These are phyloP conservation scores for Ascochyta rabiei DNA, from an alignment of 2,329 filamentous ascomycete species.

Conservation along the genomic window DNA sequence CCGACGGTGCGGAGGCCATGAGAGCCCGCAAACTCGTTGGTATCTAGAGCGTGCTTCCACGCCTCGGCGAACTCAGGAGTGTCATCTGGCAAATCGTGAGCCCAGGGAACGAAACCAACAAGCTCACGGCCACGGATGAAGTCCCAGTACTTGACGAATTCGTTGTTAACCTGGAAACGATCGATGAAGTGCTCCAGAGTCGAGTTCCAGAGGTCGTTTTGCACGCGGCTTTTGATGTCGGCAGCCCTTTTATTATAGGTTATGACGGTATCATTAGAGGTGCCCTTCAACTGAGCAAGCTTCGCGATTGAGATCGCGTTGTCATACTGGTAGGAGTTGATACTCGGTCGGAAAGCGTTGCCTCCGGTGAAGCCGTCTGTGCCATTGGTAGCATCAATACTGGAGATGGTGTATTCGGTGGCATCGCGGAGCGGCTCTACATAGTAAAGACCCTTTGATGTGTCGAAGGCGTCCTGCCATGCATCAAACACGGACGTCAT, in stretches of 20 bases:
- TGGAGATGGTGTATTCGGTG: conserved; percentile 55
- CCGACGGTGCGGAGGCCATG: conserved; percentile 52
- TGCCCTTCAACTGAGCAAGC: conserved; percentile 44
- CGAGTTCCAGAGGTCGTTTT: conserved; percentile 52
- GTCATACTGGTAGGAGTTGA: conserved; percentile 54
- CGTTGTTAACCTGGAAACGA: conserved; percentile 48
- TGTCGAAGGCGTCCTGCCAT: conserved; percentile 50
- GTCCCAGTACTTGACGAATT: conserved; percentile 49
- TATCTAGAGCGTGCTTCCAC: conserved; percentile 48
- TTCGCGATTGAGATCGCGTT: conserved; percentile 52
- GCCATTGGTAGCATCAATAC: conserved; percentile 51
- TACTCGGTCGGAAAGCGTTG: conserved; percentile 51
- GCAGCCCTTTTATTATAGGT: conserved; percentile 35
- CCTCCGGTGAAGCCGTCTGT: conserved; percentile 51
- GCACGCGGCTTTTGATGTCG: conserved; percentile 47
- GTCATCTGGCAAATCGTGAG: conserved; percentile 51
- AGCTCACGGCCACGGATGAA: conserved; percentile 53
- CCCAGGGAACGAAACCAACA: conserved; percentile 53
- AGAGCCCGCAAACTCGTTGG: conserved; percentile 41
- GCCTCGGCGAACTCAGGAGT: conserved; percentile 45
- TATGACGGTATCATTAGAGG: conserved; percentile 14
- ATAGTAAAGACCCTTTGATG: conserved; percentile 51
- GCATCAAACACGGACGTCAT: conserved; percentile 49
- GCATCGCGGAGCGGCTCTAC: conserved; percentile 53
- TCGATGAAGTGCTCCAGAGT: conserved; percentile 55